Evolutionary conservation across 805 yeast species (phyloP).

Genomic region (Kregervanrija fluxuum): DNA sequence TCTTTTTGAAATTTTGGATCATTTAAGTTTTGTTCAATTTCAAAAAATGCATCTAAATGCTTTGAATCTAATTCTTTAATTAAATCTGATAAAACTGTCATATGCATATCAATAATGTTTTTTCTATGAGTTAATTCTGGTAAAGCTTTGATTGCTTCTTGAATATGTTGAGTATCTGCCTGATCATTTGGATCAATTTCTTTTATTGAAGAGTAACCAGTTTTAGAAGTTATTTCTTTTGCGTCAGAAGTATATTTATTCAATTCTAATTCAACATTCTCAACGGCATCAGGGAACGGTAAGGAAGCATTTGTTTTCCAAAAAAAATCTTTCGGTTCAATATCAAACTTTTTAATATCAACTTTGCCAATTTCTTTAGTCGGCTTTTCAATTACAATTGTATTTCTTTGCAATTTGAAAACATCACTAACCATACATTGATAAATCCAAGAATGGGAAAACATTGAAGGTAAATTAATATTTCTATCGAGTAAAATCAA

Average conservation of each 20-base stretch:
- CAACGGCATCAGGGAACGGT: slow-evolving; percentile 99
- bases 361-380: slow-evolving; percentile 25
- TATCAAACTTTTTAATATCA: slow-evolving; percentile 60
- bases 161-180: slow-evolving; percentile 59
- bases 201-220: slow-evolving; percentile 64
- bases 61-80: slow-evolving; percentile 81
- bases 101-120: slow-evolving; percentile 87
- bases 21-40: slow-evolving; percentile 78
- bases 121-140: slow-evolving; percentile 91
- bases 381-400: slow-evolving; percentile 51
- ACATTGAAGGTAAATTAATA: slow-evolving; percentile 87
- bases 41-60: slow-evolving; percentile 83
- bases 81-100: slow-evolving; percentile 85
- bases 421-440: slow-evolving; percentile 95
- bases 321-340: slow-evolving; percentile 90
- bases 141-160: slow-evolving; percentile 82
- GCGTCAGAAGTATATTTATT: slow-evolving; percentile 82
- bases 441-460: slow-evolving; percentile 95
- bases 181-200: slow-evolving; percentile 61
- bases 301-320: slow-evolving; percentile 79
- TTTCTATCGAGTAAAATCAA: slow-evolving; percentile 80
- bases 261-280: slow-evolving; percentile 82
- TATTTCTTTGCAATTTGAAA: slow-evolving; percentile 72
- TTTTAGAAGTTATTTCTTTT: slow-evolving; percentile 69
- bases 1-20: slow-evolving; percentile 51